Conservation (phyloP, 495 filamentous ascomycete species). For the Baudoinia panamericana region DNA sequence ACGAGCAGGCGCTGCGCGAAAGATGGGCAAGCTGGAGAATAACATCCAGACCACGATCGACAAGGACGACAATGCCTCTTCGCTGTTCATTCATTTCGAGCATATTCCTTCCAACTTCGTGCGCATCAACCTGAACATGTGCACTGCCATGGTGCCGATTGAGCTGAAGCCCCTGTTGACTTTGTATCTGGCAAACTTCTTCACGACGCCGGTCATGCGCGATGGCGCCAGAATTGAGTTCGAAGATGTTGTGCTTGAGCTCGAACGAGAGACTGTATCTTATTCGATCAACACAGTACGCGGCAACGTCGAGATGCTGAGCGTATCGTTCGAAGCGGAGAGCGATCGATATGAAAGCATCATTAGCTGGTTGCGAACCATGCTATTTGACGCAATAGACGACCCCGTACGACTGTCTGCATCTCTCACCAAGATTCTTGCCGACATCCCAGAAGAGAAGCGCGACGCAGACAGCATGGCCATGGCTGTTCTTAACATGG, state of each 20-base stretch:
- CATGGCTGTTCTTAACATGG: constrained; percentile 62
- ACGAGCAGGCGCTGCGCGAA: constrained; percentile 64
- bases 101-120: constrained; percentile 84
- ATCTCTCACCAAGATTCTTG: constrained; percentile 73
- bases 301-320: constrained; percentile 65
- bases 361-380: constrained; percentile 72
- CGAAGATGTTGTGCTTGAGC: constrained; percentile 74
- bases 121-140: constrained; percentile 61
- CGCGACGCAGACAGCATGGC: constrained; percentile 68
- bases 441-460: constrained; percentile 88
- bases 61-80: constrained; percentile 45
- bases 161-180: constrained; percentile 68
- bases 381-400: constrained; percentile 79
- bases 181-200: constrained; percentile 83
- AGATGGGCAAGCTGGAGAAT: constrained; percentile 53
- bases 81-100: constrained; percentile 95
- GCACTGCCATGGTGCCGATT: constrained; percentile 57
- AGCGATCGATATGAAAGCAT: constrained; percentile 71
- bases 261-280: constrained; percentile 81
- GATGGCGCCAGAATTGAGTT: constrained; percentile 71
- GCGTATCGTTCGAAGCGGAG: constrained; percentile 73
- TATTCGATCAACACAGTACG: constrained; percentile 57
- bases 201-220: constrained; percentile 73
- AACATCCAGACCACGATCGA: constrained; percentile 66
- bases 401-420: constrained; percentile 67